These are phyloP conservation scores for Planoprotostelium fungivorum DNA, from an alignment of 78 protist genomes.

Conservation along the genomic window DNA sequence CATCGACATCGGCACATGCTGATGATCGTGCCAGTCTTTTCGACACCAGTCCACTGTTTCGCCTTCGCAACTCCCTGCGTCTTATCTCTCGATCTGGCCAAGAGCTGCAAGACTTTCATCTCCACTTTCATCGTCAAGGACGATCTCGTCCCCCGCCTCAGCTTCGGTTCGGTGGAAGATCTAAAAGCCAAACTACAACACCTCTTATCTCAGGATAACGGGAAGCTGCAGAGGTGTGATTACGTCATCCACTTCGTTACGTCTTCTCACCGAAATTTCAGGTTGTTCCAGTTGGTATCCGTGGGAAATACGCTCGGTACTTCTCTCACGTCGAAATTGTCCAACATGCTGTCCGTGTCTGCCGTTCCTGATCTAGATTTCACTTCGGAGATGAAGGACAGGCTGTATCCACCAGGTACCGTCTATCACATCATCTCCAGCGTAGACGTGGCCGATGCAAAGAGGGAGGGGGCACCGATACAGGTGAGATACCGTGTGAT, in stretches of 20 bases:
- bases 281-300: conserved; percentile 19
- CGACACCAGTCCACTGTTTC: conserved; percentile 60
- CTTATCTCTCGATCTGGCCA: conserved; percentile 24
- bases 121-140: conserved; percentile 42
- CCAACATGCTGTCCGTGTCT: conserved; percentile 15
- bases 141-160: conserved; percentile 48
- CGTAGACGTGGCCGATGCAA: background rate
- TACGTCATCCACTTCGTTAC: too few relatives aligned
- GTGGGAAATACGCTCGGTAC: conserved; percentile 55
- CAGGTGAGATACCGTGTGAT: too few relatives aligned
- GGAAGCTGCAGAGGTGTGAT: background rate
- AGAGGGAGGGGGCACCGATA: too few relatives aligned
- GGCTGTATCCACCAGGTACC: conserved; percentile 54
- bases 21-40: background rate
- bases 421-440: conserved; percentile 19
- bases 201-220: background rate
- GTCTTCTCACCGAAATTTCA: background rate
- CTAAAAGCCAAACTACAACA: background rate
- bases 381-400: background rate
- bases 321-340: conserved; percentile 20
- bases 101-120: conserved; percentile 10
- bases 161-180: conserved; percentile 40
- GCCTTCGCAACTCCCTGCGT: conserved; percentile 59
- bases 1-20: too few relatives aligned
- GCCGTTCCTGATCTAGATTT: conserved; percentile 13